Percentiles rank a stretch among this genome's conserved stretches.
These are phyloP conservation scores for Ceratonia siliqua DNA, from an alignment of 306 rosid species.

Conservation along the genomic window DNA sequence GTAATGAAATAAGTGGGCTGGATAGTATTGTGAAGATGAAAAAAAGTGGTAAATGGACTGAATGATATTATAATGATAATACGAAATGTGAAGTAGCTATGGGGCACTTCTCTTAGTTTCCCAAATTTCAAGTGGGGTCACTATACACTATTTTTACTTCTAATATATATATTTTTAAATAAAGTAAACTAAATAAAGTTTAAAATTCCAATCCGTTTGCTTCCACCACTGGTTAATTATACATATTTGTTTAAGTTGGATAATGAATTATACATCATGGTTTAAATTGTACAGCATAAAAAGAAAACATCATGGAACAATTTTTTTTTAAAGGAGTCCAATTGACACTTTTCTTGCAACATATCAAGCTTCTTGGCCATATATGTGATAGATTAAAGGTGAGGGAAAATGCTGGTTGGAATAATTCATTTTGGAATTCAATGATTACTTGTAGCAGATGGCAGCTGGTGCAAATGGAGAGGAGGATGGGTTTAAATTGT, in stretches of 20 bases:
- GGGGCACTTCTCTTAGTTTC: no score
- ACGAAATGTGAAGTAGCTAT: no score
- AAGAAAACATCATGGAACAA: background rate
- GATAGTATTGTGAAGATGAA: no score
- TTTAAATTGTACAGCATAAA: constrained; percentile 23
- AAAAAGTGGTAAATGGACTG: no score
- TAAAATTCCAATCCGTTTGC: no score
- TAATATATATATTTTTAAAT: no score
- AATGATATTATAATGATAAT: no score
- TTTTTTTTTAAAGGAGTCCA: constrained; percentile 3
- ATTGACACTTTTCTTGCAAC: background rate
- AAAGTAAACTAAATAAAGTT: no score
- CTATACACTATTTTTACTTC: no score
- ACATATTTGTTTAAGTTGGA: background rate
- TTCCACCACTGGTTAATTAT: no score
- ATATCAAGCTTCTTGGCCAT: constrained; percentile 19
- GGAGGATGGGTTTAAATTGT: constrained; percentile 86
- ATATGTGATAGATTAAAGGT: constrained; percentile 21
- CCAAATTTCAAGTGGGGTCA: no score
- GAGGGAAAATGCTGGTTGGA: constrained; percentile 12
- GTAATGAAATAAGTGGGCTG: no score
- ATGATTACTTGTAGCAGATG: constrained; percentile 53
- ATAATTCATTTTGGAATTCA: constrained; percentile 31
- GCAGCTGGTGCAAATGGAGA: constrained; percentile 67
- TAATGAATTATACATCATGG: constrained; percentile 10